Evolutionary conservation across 2,329 filamentous ascomycete genomes (phyloP).

Genomic region (Fusarium pilosicola): DNA sequence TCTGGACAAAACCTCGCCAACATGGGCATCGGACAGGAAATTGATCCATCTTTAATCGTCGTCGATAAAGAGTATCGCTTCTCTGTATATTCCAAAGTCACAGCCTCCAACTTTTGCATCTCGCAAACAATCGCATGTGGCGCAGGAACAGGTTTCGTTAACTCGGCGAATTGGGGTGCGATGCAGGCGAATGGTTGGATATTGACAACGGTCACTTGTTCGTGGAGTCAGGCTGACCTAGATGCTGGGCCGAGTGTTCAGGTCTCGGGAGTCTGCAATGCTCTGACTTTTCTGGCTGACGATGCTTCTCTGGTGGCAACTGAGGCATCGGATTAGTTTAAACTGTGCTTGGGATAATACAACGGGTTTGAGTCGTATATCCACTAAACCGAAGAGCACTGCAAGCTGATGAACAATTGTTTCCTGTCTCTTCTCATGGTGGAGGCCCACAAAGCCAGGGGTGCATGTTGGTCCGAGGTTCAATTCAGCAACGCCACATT

Average conservation of each 20-base stretch:
- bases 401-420: too few relatives aligned
- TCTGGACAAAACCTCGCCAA: background rate
- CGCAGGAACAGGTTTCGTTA: background rate
- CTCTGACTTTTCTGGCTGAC: background rate
- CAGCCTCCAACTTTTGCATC: background rate
- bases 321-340: background rate
- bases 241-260: background rate
- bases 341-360: too few relatives aligned
- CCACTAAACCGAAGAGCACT: background rate
- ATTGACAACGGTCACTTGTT: background rate
- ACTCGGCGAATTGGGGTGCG: background rate
- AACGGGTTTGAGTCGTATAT: accelerated
- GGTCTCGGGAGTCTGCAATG: background rate
- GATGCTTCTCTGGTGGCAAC: background rate
- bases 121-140: background rate
- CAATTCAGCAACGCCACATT: background rate
- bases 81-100: background rate
- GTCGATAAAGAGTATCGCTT: background rate
- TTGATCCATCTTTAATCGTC: background rate
- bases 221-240: background rate
- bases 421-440: background rate
- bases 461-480: background rate
- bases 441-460: background rate
- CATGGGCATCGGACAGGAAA: background rate
- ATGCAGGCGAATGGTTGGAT: background rate